Evolutionary conservation across 2,329 filamentous ascomycete species (phyloP), one percentile per base, ranked within the genome.

Genomic region (Alternaria alternata): DNA sequence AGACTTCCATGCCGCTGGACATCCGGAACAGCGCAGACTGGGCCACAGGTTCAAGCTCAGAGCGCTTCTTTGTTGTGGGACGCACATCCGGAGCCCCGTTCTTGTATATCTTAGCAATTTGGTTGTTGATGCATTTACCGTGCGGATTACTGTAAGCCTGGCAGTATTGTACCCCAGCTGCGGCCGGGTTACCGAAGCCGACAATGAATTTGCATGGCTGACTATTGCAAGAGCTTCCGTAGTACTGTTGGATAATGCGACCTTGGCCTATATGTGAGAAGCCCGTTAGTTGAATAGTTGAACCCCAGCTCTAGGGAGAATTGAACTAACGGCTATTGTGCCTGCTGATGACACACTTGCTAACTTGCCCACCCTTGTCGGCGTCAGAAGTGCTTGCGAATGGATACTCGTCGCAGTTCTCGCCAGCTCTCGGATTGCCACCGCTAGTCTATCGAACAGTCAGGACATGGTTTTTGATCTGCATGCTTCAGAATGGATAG

Each of bases 341-440:
- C 46, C 46, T 48, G 7, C 18, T 48, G 18, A 48, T 48, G 7
- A 48, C 46, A 36, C 46, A 48, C 30, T 48, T 48, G 30, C 7
- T 36, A n/a, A 48, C 46, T 24, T 48, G 46, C 18, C 30, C 46
- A 36, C 46, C 14, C n/a, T 20, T 34, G 9, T 48, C 30, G 46
- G 46, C 46, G 22, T 48, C 46, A 24, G 46, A 48, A 16, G 46
- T 48, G 12, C 46, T 48, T 14, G 46, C 46, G 46, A 48, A 48
- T 24, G 46, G 46, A 36, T 48, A 36, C 18, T 48, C 46, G 20
- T 48, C 46, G 11, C 46, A 48, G 46, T 48, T 48, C 46, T 48
- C 46, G 12, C 46, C 46, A 36, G 46, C 46, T 34, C 46, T 30
- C 16, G 46, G 46, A 36, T 48, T 48, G 16, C 46, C 46, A 24